Evolutionary conservation across 2,329 filamentous ascomycete genomes (phyloP).

Genomic region (Lachnellula suecica): DNA sequence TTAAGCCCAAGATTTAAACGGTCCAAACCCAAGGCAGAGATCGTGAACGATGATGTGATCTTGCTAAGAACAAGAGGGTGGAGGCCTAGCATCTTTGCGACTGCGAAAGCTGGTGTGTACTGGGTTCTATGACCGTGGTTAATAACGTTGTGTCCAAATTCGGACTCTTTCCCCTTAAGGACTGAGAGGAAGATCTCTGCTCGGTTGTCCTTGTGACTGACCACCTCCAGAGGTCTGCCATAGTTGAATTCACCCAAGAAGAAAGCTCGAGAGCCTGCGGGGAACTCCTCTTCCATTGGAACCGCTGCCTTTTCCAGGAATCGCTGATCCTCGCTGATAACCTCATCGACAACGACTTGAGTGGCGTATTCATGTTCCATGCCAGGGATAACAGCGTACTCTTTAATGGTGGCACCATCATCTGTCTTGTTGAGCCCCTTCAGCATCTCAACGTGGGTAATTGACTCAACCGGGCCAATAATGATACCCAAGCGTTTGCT

Average conservation of each 20-base stretch:
- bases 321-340: slow-evolving; percentile 85
- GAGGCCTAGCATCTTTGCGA: slow-evolving; percentile 77
- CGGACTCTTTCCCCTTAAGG: slow-evolving; percentile 69
- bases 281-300: slow-evolving; percentile 89
- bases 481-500: slow-evolving; percentile 88
- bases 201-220: slow-evolving; percentile 71
- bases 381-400: slow-evolving; percentile 83
- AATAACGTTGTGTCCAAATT: slow-evolving; percentile 79
- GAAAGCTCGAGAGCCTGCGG: slow-evolving; percentile 78
- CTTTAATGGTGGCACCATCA: slow-evolving; percentile 86
- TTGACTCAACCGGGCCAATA: slow-evolving; percentile 81
- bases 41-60: slow-evolving; percentile 90
- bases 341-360: slow-evolving; percentile 86
- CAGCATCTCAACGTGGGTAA: slow-evolving; percentile 91
- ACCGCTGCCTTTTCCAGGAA: slow-evolving; percentile 90
- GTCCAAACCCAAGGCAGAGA: slow-evolving; percentile 71
- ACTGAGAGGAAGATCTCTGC: slow-evolving; percentile 77
- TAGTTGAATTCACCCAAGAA: slow-evolving; percentile 94
- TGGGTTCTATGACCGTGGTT: slow-evolving; percentile 66
- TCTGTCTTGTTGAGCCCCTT: slow-evolving; percentile 90
- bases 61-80: slow-evolving; percentile 90
- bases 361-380: slow-evolving; percentile 88
- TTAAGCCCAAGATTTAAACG: slow-evolving; percentile 92
- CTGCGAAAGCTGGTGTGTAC: slow-evolving; percentile 85
- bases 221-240: slow-evolving; percentile 83